Conservation (phyloP, 108 stramenopile species). For the Nitzschia sp. region DNA sequence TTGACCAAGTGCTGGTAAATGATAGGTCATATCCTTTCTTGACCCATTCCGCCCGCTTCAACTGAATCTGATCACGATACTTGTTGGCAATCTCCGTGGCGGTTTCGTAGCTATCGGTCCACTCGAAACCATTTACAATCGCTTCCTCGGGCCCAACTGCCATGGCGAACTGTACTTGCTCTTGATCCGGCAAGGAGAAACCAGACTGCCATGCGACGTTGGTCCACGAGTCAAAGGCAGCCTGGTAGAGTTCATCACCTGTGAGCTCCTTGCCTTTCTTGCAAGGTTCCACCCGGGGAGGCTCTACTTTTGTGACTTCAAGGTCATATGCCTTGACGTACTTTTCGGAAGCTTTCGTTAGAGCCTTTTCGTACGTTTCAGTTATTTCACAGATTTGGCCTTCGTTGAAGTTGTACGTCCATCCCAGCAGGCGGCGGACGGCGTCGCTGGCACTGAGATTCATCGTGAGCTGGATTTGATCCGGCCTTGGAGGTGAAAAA, state of each 20-base stretch:
- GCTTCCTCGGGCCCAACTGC: slow-evolving; percentile 43
- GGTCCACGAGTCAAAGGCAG: slow-evolving; percentile 42
- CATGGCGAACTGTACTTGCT: slow-evolving; percentile 41
- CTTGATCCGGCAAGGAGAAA: slow-evolving; percentile 29
- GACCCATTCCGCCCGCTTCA: slow-evolving; percentile 22
- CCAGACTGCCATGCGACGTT: slow-evolving; percentile 34
- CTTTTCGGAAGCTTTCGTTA: slow-evolving; percentile 20
- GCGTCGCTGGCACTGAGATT: slow-evolving; percentile 20
- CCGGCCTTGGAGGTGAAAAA: slow-evolving; percentile 23
- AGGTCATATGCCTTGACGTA: slow-evolving; percentile 7
- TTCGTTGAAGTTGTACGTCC: slow-evolving; percentile 28
- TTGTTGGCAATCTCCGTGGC: slow-evolving; percentile 29
- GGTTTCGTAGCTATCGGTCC: slow-evolving; percentile 37
- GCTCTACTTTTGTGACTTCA: neutral
- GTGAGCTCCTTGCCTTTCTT: slow-evolving; percentile 9
- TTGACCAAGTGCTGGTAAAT: slow-evolving; percentile 1
- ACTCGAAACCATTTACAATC: slow-evolving; percentile 32
- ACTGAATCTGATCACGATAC: slow-evolving; percentile 34
- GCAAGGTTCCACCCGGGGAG: neutral
- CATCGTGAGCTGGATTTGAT: slow-evolving; percentile 32
- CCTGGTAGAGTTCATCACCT: slow-evolving; percentile 32
- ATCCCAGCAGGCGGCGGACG: slow-evolving; percentile 19
- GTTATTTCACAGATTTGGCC: slow-evolving; percentile 8
- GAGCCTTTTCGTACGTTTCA: slow-evolving; percentile 21
- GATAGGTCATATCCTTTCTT: slow-evolving; percentile 11